Conservation (phyloP, 2,329 filamentous ascomycete genomes). For the Microcyclospora pomicola region DNA sequence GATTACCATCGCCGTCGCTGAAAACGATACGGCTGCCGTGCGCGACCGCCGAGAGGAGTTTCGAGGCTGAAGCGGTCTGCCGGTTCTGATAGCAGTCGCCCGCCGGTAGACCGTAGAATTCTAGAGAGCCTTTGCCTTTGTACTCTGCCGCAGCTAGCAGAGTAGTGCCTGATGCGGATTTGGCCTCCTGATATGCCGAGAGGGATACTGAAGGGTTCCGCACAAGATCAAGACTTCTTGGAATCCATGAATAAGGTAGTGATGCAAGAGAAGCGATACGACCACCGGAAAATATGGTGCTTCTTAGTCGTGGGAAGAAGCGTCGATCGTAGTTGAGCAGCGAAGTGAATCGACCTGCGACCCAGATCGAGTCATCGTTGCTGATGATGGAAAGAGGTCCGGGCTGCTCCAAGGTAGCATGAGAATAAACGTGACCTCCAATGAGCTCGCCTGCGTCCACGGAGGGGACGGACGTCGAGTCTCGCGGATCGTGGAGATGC, state of each 20-base stretch:
- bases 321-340: slow-evolving; percentile 82
- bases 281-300: slow-evolving; percentile 72
- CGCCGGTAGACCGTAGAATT: slow-evolving; percentile 56
- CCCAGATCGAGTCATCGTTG: slow-evolving; percentile 60
- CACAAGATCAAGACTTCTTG: slow-evolving; percentile 46
- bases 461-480: slow-evolving; percentile 6
- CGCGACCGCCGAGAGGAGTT: slow-evolving; percentile 64
- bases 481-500: slow-evolving; percentile 67
- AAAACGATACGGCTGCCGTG: slow-evolving; percentile 74
- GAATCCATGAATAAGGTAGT: slow-evolving; percentile 53
- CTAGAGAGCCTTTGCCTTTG: slow-evolving; percentile 78
- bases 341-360: slow-evolving; percentile 77
- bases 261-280: slow-evolving; percentile 59
- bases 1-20: slow-evolving; percentile 66
- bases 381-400: slow-evolving; percentile 66
- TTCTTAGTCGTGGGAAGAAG: slow-evolving; percentile 63
- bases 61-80: slow-evolving; percentile 66
- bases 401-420: slow-evolving; percentile 64
- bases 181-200: slow-evolving; percentile 41
- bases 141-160: slow-evolving; percentile 79
- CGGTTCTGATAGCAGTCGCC: slow-evolving; percentile 52
- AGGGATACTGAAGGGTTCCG: slow-evolving; percentile 35
- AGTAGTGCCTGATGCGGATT: slow-evolving; percentile 44
- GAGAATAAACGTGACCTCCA: slow-evolving; percentile 31
- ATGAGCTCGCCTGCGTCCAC: slow-evolving; percentile 13